Base-by-base conservation (phyloP, 2,329 filamentous ascomycete genomes). In the Colletotrichum sp. region DNA sequence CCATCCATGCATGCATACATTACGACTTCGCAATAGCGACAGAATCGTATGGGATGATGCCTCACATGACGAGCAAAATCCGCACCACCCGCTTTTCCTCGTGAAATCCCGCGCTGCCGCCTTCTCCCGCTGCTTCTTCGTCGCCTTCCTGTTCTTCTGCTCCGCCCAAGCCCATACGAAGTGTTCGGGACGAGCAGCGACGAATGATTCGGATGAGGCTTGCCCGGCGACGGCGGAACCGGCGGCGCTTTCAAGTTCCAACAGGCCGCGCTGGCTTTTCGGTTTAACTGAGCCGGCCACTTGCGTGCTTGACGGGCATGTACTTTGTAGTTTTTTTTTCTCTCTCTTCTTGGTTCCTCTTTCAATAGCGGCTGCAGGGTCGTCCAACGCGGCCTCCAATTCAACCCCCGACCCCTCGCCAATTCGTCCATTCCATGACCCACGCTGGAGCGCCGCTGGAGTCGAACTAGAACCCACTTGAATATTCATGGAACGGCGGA, bases 321-420 rank as follows among this genome's bases (percentile, higher is more conserved):
- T 44, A 36, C 36, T 8, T 26, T 1, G n/a, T 52, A 49, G n/a
- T 3, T 32, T 15, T 66, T 28, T 44, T 30, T 1, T 16, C 32
- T n/a, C 57, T 24, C 36, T 62, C 60, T 70, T 62, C 75, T 57
- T n/a, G 55, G 55, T 32, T 68, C 63, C 44, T 64, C 70, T 70
- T 75, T 72, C 75, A 76, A 76, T 75, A 71, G 71, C 67, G 71
- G 65, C 71, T 76, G 71, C 71, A 75, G 60, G 75, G 75, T 69
- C 75, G 34, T 75, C 49, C 66, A 36, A 28, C 39, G 60, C 55
- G 44, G 59, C 30, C 64, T 68, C 67, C 44, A 65, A 32, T 64
- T 24, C 44, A 49, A 44, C 21, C 70, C 57, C 64, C 62, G 28
- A 64, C 32, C 39, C 28, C 66, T 75, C 32, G 69, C 57, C 55